A percentile compares a stretch with the other conserved stretches of the same genome.
These are phyloP conservation scores for Borealophlyctis nickersoniae DNA, from an alignment of 192 early-diverging fungal genomes.

Conservation along the genomic window DNA sequence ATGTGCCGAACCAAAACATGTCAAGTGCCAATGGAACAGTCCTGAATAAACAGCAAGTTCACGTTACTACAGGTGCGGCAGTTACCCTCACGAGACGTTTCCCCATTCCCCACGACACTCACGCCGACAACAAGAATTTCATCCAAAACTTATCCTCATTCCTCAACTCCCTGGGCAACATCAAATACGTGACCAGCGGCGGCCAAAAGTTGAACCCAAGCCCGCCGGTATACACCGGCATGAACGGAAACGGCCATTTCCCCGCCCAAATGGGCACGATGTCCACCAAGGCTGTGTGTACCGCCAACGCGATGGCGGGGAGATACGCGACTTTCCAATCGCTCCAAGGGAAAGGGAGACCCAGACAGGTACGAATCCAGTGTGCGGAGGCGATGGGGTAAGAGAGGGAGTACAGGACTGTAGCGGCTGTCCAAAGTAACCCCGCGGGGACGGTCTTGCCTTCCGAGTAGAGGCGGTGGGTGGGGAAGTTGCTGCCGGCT, in stretches of 20 bases:
- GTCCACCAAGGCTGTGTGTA: background rate
- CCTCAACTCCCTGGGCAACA: slow-evolving; percentile 1
- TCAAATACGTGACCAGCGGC: background rate
- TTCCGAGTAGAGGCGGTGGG: background rate
- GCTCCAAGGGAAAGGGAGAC: background rate
- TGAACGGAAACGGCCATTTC: background rate
- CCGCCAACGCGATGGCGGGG: background rate
- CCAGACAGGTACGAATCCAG: background rate
- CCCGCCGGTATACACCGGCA: background rate
- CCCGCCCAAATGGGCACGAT: background rate
- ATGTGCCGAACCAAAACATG: slow-evolving; percentile 1
- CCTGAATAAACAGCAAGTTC: background rate
- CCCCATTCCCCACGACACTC: too few species aligned
- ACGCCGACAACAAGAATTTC: slow-evolving; percentile 1
- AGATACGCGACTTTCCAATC: background rate
- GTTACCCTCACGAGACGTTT: too few species aligned
- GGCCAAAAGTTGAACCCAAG: background rate
- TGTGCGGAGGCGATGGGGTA: background rate
- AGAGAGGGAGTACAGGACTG: background rate
- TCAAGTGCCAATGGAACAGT: background rate
- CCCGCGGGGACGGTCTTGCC: background rate
- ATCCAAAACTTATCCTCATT: slow-evolving; percentile 3
- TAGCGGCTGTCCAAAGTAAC: background rate
- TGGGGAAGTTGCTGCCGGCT: background rate
- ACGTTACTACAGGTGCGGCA: background rate